phyloP scores from a whole-genome alignment of 225 moss, liverwort and hornwort species.

The Sphagnum contortum region DNA sequence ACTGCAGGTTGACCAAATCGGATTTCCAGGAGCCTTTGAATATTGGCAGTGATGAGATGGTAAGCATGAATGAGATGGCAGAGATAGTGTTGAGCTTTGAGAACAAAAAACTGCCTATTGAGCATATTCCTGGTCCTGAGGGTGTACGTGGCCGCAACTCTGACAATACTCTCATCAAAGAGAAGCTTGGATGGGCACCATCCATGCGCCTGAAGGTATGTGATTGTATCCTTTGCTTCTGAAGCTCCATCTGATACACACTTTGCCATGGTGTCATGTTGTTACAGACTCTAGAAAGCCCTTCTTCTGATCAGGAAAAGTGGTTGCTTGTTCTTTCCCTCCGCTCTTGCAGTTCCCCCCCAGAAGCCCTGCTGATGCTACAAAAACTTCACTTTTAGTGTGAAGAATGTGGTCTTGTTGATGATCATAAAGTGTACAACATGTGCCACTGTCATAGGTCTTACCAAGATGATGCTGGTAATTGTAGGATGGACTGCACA shows the following conservation, averaged over 20 bases:
- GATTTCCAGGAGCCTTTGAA: slow-evolving; percentile 76
- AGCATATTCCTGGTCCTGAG: slow-evolving; percentile 72
- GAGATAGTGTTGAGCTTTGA: slow-evolving; percentile 62
- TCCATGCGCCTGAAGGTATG: slow-evolving; percentile 59
- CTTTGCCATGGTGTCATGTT: too few species aligned
- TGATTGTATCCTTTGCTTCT: too few species aligned
- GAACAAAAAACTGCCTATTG: slow-evolving; percentile 49
- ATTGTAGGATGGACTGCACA: slow-evolving; percentile 55
- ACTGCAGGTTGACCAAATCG: slow-evolving; percentile 71
- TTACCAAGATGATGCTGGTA: background rate
- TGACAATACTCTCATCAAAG: slow-evolving; percentile 71
- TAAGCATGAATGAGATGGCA: slow-evolving; percentile 86
- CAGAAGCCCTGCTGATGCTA: background rate
- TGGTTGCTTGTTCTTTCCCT: background rate
- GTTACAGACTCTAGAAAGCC: too few species aligned
- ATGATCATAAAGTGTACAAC: too few species aligned
- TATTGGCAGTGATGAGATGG: slow-evolving; percentile 86
- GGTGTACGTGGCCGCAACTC: slow-evolving; percentile 81
- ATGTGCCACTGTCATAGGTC: too few species aligned
- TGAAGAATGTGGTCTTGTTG: background rate
- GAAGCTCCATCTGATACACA: too few species aligned
- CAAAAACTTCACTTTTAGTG: too few species aligned
- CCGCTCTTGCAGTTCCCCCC: background rate
- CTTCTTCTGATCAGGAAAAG: background rate
- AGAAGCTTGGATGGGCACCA: slow-evolving; percentile 82